Evolutionary conservation across 768 basidiomycete species (phyloP), one percentile per base, ranked within the genome.

Genomic region (Tylopilus sp.): DNA sequence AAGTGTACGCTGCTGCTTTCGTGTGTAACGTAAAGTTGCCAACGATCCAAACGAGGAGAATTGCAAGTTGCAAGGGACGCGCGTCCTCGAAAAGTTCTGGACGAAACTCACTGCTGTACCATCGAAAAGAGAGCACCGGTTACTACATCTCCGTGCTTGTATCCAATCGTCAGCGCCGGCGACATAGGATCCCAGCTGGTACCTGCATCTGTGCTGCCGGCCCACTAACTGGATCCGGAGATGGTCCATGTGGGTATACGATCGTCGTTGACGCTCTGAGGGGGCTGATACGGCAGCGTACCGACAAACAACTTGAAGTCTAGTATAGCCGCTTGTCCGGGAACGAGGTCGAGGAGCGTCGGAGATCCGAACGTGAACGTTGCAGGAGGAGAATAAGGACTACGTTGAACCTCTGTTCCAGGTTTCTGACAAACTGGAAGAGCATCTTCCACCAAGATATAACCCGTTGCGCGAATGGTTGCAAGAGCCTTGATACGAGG

Each of bases 201-300:
- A 24, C 21, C 4, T 2, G 33, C 6, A 7, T 33, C 36, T 2
- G 30, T 13, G 16, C 34, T n/a, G 5, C 26, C 41, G 17, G 31
- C 17, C 65, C 65, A 69, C 4, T 17, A 30, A 50, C 48, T 69
- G 33, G 59, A 59, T 11, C 57, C 30, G 1, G 84, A 84, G 19
- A 85, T 71, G 0, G 83, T 85, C 83, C 84, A 86, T 1, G 83
- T 85, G 22, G 84, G 79, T 38, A 86, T 75, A 41, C 82, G 76
- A 60, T 86, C 83, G 61, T 85, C 84, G 61, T 85, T 85, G 31
- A 84, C 71, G n/a, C 72, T 70, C n/a, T 57, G 46, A 7, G 74
- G 70, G 1, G 79, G 84, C 36, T 71, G 72, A 62, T 85, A 85
- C 17, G 66, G 59, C 6, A 69, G 61, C 14, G 70, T 53, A 5